Base-by-base conservation (phyloP, 2,329 filamentous ascomycete species). In the Pleomassaria siparia region DNA sequence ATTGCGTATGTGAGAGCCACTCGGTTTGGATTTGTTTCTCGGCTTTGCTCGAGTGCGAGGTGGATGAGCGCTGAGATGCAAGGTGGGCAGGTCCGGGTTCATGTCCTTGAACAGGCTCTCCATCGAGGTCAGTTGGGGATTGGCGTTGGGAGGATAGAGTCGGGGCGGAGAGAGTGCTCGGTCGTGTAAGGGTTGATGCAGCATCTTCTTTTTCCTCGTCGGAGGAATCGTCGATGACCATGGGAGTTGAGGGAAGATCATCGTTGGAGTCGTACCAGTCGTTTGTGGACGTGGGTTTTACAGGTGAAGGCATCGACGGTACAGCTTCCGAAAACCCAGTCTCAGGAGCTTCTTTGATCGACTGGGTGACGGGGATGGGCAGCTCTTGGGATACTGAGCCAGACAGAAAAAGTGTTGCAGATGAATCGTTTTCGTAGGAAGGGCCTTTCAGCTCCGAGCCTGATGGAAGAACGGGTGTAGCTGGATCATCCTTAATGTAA, bases 1-100 rank as follows among this genome's bases (percentile, higher is more conserved):
- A 67, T 45, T 70, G 67, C 2, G 67, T 67, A 51, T 68, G 67
- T 0, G 60, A 59, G 4, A 58, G 46, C 57, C 60, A 66, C 46
- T 69, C 64, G 18, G 47, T 51, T 18, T 65, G 66, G 13, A 68
- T 57, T 37, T 68, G 66, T 15, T 62, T 55, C 37, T 70, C 66
- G 32, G 65, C 67, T 55, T 57, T 62, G 45, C 58, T 67, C 5
- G 63, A 64, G 22, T 66, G 56, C 0, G 67, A 69, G 7, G 20
- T 37, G 3, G 20, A 22, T 3, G 35, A 22, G 2, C n/a, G 10
- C 60, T 63, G 26, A 40, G 49, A 4, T 58, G 55, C 3, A n/a
- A n/a, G n/a, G 44, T 20, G 39, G n/a, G 24, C 41, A 3, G 53
- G 3, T 59, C 59, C 1, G 63, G 67, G 16, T 55, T 28, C 49